Percentiles rank a stretch among this genome's conserved stretches.
These are phyloP conservation scores for Delitschia confertaspora DNA, from an alignment of 495 filamentous ascomycete genomes.

Conservation along the genomic window DNA sequence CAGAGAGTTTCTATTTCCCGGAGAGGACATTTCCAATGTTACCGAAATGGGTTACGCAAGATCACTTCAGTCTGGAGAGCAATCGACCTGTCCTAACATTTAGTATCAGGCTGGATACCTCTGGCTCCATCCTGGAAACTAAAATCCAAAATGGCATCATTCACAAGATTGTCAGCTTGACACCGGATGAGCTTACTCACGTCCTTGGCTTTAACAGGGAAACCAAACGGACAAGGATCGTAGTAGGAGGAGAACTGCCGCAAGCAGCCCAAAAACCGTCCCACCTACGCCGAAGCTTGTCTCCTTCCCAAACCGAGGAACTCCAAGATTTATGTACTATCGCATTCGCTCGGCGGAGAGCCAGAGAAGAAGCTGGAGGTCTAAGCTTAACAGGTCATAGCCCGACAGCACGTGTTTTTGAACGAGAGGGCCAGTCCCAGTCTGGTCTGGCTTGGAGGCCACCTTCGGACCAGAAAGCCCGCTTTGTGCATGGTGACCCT, in stretches of 20 bases:
- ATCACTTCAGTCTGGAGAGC: conserved; percentile 59
- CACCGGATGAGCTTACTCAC: conserved; percentile 47
- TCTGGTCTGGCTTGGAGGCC: conserved; percentile 25
- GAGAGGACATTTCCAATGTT: conserved; percentile 71
- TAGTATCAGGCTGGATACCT: conserved; percentile 58
- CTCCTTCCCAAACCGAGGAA: neutral
- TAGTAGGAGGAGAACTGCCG: conserved; percentile 37
- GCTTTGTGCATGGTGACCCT: conserved; percentile 44
- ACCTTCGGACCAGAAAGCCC: conserved; percentile 23
- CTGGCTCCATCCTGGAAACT: conserved; percentile 59
- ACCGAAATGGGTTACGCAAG: conserved; percentile 45
- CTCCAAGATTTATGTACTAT: conserved; percentile 23
- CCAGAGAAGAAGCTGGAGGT: conserved; percentile 25
- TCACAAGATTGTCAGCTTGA: conserved; percentile 64
- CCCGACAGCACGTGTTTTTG: conserved; percentile 11
- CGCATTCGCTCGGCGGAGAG: conserved; percentile 13
- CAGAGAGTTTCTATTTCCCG: conserved; percentile 63
- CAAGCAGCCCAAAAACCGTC: neutral
- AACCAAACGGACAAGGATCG: conserved; percentile 30
- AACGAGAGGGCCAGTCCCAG: neutral
- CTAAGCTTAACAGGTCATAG: neutral
- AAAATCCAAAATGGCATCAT: conserved; percentile 64
- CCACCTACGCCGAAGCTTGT: conserved; percentile 6
- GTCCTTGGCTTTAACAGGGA: conserved; percentile 37
- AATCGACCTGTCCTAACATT: conserved; percentile 70